Conservation (phyloP, 2,329 filamentous ascomycete species). For the Fusarium pseudoanthophilum region DNA sequence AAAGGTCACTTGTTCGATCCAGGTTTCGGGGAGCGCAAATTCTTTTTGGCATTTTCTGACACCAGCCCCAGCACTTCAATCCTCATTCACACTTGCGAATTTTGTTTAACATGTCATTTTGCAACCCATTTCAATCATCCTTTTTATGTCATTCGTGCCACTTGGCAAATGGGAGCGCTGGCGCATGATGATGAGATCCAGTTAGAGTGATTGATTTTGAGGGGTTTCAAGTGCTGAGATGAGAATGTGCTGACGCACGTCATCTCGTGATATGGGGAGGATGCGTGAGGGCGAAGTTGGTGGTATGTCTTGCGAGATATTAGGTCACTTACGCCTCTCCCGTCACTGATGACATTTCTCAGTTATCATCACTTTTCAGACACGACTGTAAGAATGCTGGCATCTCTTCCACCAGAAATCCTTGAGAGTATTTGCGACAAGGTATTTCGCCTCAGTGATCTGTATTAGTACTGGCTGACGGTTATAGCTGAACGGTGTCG, state of each 20-base stretch:
- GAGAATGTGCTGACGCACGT: slow-evolving; percentile 5
- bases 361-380: fast-evolving
- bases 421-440: neutral
- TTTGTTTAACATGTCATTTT: no score
- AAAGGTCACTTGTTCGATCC: slow-evolving; percentile 46
- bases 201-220: neutral
- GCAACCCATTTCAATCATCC: neutral
- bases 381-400: neutral
- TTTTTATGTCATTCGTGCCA: neutral
- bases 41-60: neutral
- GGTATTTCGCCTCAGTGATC: neutral
- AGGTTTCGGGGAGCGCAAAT: slow-evolving; percentile 37
- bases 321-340: no score
- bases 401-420: neutral
- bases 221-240: neutral
- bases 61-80: no score
- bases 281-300: neutral
- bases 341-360: fast-evolving
- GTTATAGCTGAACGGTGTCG: neutral
- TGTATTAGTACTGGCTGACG: neutral
- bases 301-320: neutral
- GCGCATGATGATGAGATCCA: neutral
- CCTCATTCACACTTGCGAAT: no score
- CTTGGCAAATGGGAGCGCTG: neutral
- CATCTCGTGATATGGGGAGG: neutral